These are phyloP conservation scores for Epichloe sibirici DNA, from an alignment of 2,329 filamentous ascomycete species.

Conservation along the genomic window DNA sequence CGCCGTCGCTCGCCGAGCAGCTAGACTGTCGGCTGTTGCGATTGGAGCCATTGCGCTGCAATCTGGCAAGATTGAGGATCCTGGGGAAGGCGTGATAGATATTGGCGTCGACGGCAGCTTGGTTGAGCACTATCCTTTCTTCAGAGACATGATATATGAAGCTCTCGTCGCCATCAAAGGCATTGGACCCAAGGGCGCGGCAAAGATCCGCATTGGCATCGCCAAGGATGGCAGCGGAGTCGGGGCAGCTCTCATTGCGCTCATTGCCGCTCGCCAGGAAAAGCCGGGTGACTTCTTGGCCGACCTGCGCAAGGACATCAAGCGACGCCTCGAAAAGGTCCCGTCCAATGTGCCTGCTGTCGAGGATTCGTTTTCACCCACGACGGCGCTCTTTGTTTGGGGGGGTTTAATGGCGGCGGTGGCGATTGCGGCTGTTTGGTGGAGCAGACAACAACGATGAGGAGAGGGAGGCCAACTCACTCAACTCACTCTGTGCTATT, in stretches of 20 bases:
- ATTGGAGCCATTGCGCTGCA: slow-evolving; percentile 76
- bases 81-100: slow-evolving; percentile 62
- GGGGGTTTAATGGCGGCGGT: slow-evolving; percentile 23
- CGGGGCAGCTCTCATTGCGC: slow-evolving; percentile 84
- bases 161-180: slow-evolving; percentile 64
- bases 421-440: slow-evolving; percentile 28
- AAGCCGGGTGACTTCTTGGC: slow-evolving; percentile 33
- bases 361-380: slow-evolving; percentile 19
- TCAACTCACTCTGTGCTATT: background rate
- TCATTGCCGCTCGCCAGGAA: slow-evolving; percentile 65
- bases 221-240: slow-evolving; percentile 83
- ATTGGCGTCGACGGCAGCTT: slow-evolving; percentile 90
- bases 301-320: slow-evolving; percentile 28
- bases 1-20: slow-evolving; percentile 79
- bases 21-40: slow-evolving; percentile 75
- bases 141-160: slow-evolving; percentile 78
- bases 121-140: slow-evolving; percentile 91
- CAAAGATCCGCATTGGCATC: slow-evolving; percentile 84
- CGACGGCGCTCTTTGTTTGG: slow-evolving; percentile 20
- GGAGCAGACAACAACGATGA: slow-evolving; percentile 17
- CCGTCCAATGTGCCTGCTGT: slow-evolving; percentile 17
- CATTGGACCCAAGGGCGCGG: slow-evolving; percentile 67
- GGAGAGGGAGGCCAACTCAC: background rate
- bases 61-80: slow-evolving; percentile 55
- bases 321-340: slow-evolving; percentile 22